Conservation (phyloP, 345 rosid species). For the Citrus cavaleriei region DNA sequence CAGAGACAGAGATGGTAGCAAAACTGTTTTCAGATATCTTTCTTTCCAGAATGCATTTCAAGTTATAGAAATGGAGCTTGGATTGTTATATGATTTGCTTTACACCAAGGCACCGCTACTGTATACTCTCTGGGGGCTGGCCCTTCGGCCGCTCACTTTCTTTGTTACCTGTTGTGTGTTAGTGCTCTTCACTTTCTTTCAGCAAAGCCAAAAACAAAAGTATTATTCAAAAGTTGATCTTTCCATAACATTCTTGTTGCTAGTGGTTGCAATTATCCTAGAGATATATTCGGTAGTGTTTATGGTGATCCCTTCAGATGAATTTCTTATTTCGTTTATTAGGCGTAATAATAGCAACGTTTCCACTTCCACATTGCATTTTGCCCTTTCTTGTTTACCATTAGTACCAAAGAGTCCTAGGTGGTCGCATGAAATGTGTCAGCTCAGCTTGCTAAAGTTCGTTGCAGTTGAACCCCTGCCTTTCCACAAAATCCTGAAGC, state of each 20-base stretch:
- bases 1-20: neutral
- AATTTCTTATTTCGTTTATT: slow-evolving; percentile 1
- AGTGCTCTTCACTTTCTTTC: slow-evolving; percentile 5
- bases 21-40: neutral
- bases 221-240: slow-evolving; percentile 13
- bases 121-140: slow-evolving; percentile 13
- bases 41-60: slow-evolving; percentile 17
- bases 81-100: slow-evolving; percentile 33
- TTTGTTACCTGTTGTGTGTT: slow-evolving; percentile 3
- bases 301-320: neutral
- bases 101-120: slow-evolving; percentile 32
- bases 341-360: neutral
- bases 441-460: neutral
- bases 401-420: neutral
- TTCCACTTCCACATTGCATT: too few relatives aligned
- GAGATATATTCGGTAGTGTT: slow-evolving; percentile 16
- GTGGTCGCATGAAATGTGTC: neutral
- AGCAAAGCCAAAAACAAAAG: neutral
- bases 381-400: neutral
- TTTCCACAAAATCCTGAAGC: neutral
- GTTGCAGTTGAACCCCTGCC: neutral
- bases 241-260: slow-evolving; percentile 31
- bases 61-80: slow-evolving; percentile 41
- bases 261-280: slow-evolving; percentile 25
- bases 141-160: slow-evolving; percentile 11